Evolutionary conservation across 805 yeast genomes (phyloP).

Genomic region (Lipomyces yamanashiensis): DNA sequence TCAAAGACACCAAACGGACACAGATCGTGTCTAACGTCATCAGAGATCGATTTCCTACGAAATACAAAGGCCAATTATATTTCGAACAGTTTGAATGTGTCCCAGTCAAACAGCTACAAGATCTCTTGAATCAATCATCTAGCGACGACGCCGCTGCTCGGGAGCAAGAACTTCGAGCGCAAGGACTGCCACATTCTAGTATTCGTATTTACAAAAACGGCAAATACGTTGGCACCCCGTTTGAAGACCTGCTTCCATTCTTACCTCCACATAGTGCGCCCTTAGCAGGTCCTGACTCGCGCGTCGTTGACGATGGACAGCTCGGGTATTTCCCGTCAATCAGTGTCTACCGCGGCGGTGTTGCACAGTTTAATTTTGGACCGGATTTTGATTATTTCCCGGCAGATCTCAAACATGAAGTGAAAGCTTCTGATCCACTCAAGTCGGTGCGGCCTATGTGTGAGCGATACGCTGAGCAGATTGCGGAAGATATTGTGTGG

Average conservation of each 20-base stretch:
- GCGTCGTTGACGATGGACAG: constrained; percentile 70
- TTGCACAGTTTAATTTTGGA: constrained; percentile 71
- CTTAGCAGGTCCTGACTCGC: constrained; percentile 38
- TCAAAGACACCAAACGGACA: neutral
- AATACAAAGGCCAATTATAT: constrained; percentile 74
- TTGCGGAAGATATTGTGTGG: constrained; percentile 80
- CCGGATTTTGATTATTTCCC: constrained; percentile 61
- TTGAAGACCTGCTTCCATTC: constrained; percentile 71
- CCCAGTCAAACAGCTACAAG: constrained; percentile 71
- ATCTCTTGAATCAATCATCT: constrained; percentile 58
- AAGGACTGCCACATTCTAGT: constrained; percentile 55
- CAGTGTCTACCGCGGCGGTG: constrained; percentile 79
- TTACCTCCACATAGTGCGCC: constrained; percentile 73
- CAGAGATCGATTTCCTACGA: constrained; percentile 86
- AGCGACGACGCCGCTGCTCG: constrained; percentile 23
- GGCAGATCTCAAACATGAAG: constrained; percentile 36
- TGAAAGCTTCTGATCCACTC: constrained; percentile 7
- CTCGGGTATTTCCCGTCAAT: constrained; percentile 92
- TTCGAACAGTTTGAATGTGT: constrained; percentile 86
- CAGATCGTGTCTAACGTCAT: constrained; percentile 51
- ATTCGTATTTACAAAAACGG: constrained; percentile 83
- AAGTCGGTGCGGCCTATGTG: constrained; percentile 55
- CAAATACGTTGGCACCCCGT: constrained; percentile 62
- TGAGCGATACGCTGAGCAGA: constrained; percentile 66
- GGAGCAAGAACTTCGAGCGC: constrained; percentile 23